These are phyloP conservation scores for Geranomyces michiganensis DNA, from an alignment of 192 early-diverging fungal species.

Conservation along the genomic window DNA sequence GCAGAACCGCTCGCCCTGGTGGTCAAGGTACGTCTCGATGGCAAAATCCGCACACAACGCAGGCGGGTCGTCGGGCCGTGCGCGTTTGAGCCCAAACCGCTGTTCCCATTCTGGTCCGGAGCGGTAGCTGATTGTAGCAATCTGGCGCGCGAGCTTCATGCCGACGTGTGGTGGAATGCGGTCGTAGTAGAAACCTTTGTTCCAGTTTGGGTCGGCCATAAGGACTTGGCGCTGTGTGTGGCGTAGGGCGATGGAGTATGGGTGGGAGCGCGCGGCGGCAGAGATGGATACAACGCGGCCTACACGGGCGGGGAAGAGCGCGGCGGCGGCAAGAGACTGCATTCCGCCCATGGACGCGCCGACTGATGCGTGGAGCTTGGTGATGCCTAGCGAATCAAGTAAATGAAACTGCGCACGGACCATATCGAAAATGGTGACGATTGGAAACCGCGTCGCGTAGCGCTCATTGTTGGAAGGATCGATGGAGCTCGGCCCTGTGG, in stretches of 20 bases:
- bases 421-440: conserved; percentile 94
- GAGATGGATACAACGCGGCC: conserved; percentile 81
- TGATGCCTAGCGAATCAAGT: conserved; percentile 77
- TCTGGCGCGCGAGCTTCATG: conserved; percentile 93
- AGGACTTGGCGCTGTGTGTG: conserved; percentile 91
- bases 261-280: conserved; percentile 91
- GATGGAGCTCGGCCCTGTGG: conserved; percentile 84
- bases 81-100: conserved; percentile 86
- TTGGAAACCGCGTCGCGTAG: conserved; percentile 89
- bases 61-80: conserved; percentile 71
- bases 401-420: conserved; percentile 91
- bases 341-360: conserved; percentile 94
- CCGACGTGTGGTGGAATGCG: conserved; percentile 85
- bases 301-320: conserved; percentile 82
- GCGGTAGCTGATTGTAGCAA: conserved; percentile 90
- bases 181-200: conserved; percentile 91
- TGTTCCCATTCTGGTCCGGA: conserved; percentile 98
- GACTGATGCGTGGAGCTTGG: conserved; percentile 83
- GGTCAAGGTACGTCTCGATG: conserved; percentile 95
- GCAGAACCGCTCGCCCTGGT: conserved; percentile 92
- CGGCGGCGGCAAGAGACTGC: conserved; percentile 86
- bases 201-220: conserved; percentile 96
- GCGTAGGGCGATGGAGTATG: conserved; percentile 92
- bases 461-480: conserved; percentile 72
- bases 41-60: conserved; percentile 89